Evolutionary conservation across 768 basidiomycete genomes (phyloP).

Genomic region (Terana coerulea): DNA sequence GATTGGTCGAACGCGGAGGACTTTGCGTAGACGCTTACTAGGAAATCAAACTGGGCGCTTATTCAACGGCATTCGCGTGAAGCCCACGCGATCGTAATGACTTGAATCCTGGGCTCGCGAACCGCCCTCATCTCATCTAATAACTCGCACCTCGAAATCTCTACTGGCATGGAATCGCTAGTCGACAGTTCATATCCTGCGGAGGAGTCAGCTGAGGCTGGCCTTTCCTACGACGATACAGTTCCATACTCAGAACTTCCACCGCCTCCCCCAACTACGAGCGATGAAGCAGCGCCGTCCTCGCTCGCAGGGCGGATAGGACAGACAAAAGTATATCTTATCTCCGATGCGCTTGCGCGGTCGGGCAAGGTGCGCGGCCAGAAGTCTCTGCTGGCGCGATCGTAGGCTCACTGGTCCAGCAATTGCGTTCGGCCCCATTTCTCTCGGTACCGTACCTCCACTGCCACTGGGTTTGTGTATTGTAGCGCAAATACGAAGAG

Average conservation of each 20-base stretch:
- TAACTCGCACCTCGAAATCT: no score
- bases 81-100: no score
- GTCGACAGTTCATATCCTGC: no score
- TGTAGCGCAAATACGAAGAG: constrained; percentile 46
- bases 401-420: constrained; percentile 42
- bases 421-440: constrained; percentile 7
- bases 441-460: background rate
- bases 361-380: constrained; percentile 70
- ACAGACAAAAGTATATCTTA: constrained; percentile 69
- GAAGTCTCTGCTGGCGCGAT: constrained; percentile 33
- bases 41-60: no score
- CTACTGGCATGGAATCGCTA: no score
- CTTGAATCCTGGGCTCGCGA: no score
- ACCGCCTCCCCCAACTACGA: constrained; percentile 28
- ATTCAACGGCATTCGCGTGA: no score
- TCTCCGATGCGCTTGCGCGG: constrained; percentile 60
- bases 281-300: constrained; percentile 23
- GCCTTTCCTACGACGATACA: constrained; percentile 55
- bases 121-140: no score
- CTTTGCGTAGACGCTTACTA: no score
- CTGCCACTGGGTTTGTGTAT: no score
- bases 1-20: constrained; percentile 15
- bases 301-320: constrained; percentile 67
- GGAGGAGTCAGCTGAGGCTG: constrained; percentile 61
- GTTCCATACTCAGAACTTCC: constrained; percentile 41